Evolutionary conservation across 2,329 filamentous ascomycete genomes (phyloP), one percentile per base, ranked within the genome.

Genomic region (Ascochyta rabiei): DNA sequence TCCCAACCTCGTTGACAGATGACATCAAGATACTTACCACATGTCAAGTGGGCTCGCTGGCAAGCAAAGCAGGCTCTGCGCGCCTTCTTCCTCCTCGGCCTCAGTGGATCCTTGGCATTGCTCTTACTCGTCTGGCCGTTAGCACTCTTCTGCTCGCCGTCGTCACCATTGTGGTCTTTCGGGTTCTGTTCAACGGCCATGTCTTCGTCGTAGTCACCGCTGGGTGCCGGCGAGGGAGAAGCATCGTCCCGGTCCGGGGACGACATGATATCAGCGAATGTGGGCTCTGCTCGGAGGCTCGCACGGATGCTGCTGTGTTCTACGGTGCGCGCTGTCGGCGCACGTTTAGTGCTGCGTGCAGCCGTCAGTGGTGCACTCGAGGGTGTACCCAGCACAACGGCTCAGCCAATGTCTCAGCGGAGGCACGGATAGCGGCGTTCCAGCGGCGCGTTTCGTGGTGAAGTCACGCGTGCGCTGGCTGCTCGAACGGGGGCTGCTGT

Each of bases 21-120:
- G 13, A 12, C 12, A 30, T 15, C 28, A 4, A 3, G 24, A 53
- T 51, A 87, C 93, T 84, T 89, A 98, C 95, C 93, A 81, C 95
- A 99, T 62, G 95, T 99, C 74, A 99, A 81, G 84, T 99, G 95
- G 60, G 95, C 95, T 77, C 93, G 85, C 79, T 99, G 95, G 77
- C 95, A 99, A 61, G 95, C 93, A 84, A 89, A 96, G 77, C 95
- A 99, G 53, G 95, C 95, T 75, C 95, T 85, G 66, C 93, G 86
- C 33, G 95, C 95, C 83, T 99, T 99, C 82, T 98, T 99, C 70
- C 95, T 86, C 66, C 93, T 84, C 16, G 95, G 93, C 56, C 95
- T 86, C 69, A 89, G 82, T 52, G 93, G 93, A 74, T 99, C 95
- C 77, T 98, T 98, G 52, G 92, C 86, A 70, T 84, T 85, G 38